Base-by-base conservation (phyloP, 192 early-diverging fungal species). In the Entrophospora sp. region DNA sequence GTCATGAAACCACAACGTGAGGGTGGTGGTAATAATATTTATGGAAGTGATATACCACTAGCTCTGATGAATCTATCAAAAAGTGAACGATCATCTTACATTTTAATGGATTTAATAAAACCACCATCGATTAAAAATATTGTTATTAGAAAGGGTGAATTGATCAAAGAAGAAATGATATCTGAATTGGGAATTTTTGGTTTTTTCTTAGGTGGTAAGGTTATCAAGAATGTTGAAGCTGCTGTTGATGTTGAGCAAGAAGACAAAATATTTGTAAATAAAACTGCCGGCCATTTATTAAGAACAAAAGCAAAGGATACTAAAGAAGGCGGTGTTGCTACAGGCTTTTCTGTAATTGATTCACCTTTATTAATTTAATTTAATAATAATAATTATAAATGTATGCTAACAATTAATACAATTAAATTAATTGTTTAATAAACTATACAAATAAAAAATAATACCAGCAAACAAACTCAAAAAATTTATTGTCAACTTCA, bases 1-100 rank as follows among this genome's bases (percentile, higher is more conserved):
- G 96, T 98, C 16, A 79, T 96, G 74, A 98, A 98, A 74, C 94
- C 96, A 5, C 96, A 98, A 73, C 84, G 96, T 40, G 94, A 98
- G 73, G 96, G 96, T 3, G 96, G 96, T 49, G 95, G 88, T 65
- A 72, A 58, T 77, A 98, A 98, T 78, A 76, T 92, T 12, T 98
- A 98, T 68, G 89, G 91, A 14, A 69, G 81, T 16, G 91, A 96
- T 66, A 91, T 98, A 64, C 81, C 84, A 1, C 53, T 24, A 8
- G 63, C 71, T 6, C 63, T 98, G 4, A 44, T 59, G 8, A 69
- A 69, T 20, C 48, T 97, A 43, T 69, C 80, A 2, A 71, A 62
- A 20, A 72, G 84, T 38, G 91, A 92, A 67, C 77, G 89, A 12
- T 86, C 83, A 66, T 92, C 88, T 0, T 95, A 89, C 63, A 98